A percentile compares a stretch with the other conserved stretches of the same genome.
These are phyloP conservation scores for Scheffersomyces quercinus DNA, from an alignment of 1,139 yeast genomes.

Conservation along the genomic window DNA sequence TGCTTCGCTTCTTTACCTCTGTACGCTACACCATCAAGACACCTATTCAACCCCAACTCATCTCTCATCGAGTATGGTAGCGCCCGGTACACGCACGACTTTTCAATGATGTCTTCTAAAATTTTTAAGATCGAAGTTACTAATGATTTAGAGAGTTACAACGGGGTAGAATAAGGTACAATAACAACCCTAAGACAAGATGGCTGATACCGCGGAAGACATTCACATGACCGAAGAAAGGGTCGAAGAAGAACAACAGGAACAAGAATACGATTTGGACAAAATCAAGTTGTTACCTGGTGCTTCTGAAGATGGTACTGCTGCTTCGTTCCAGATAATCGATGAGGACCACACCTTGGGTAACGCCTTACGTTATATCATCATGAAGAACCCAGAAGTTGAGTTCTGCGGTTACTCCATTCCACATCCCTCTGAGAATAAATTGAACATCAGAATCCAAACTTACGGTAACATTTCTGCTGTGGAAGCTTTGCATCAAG, in stretches of 20 bases:
- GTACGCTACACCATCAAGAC: too few species aligned
- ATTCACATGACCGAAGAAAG: conserved; percentile 25
- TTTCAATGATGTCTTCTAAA: too few species aligned
- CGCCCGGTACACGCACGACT: too few species aligned
- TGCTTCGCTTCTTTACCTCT: too few species aligned
- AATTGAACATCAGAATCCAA: conserved; percentile 87
- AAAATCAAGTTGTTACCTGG: conserved; percentile 75
- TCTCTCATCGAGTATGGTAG: too few species aligned
- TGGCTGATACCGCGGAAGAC: conserved; percentile 25
- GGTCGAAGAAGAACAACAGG: conserved; percentile 23
- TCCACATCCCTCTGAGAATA: conserved; percentile 97
- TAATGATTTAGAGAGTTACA: too few species aligned
- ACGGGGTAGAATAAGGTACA: neutral
- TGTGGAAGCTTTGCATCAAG: conserved; percentile 89
- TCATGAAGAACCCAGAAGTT: conserved; percentile 96
- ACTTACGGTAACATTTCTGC: conserved; percentile 91
- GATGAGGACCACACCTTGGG: conserved; percentile 97
- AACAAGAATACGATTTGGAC: conserved; percentile 47
- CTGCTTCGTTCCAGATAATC: conserved; percentile 88
- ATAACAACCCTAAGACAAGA: conserved; percentile 4
- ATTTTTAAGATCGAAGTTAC: too few species aligned
- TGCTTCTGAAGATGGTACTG: conserved; percentile 91
- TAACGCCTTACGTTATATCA: conserved; percentile 86
- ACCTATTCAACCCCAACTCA: too few species aligned
- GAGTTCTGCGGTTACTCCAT: conserved; percentile 98